Evolutionary conservation across 2,329 filamentous ascomycete species (phyloP), one percentile per base, ranked within the genome.

Genomic region (Aphanocladium album): DNA sequence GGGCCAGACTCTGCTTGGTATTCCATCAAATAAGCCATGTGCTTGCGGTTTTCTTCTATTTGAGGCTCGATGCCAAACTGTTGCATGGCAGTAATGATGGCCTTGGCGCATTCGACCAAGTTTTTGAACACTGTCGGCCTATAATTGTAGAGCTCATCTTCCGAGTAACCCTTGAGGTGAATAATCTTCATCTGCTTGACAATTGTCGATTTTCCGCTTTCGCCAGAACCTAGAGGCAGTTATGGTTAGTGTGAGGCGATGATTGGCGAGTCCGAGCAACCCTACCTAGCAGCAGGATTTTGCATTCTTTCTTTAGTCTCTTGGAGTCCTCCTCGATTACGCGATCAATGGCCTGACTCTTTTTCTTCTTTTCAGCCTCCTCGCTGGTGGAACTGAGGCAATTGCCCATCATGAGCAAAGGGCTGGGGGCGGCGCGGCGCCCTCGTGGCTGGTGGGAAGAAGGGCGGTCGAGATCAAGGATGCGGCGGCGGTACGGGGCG

Each of bases 111-210:
- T 77, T 99, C 95, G 67, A 98, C 85, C 62, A 99, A 82, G 74
- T 99, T 99, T 79, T 99, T 99, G 81, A 96, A 99, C 63, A 99
- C 92, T 37, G 95, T 98, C 64, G 96, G 86, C 62, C 95, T 89
- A 79, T 98, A 98, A 73, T 96, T 89, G 70, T 89, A 89, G 54
- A 98, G 83, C 76, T 99, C 95, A 69, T 98, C 93, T 67, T 91
- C 87, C 12, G 91, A 93, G 77, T 99, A 99, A 63, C 95, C 95
- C 77, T 97, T 96, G 70, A 98, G 89, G 72, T 99, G 95, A 71
- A 99, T 98, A 69, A 99, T 99, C 79, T 98, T 99, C 95, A 99
- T 99, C 82, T 99, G 95, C 77, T 99, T 99, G 68, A 99, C 95
- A 70, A 99, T 98, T 11, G 95, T 99, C 62, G 95, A 98, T 78